Evolutionary conservation across 352 stramenopile species (phyloP).

Genomic region (Elongisporangium senticosum): DNA sequence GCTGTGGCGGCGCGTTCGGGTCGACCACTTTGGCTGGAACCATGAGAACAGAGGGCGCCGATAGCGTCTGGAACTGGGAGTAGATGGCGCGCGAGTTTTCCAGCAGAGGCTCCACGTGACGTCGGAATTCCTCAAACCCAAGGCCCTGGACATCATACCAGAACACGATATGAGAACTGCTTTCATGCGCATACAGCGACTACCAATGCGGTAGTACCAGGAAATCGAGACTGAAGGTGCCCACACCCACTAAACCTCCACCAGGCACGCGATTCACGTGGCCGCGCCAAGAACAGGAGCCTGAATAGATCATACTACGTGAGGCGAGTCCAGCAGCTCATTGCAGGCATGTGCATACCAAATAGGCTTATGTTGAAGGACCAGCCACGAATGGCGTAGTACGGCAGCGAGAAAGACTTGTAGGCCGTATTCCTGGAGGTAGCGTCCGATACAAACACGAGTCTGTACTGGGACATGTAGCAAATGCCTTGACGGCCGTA

Average conservation of each 20-base stretch:
- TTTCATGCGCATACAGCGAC: background rate
- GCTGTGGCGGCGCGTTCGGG: conserved; percentile 16
- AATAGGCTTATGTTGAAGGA: conserved; percentile 53
- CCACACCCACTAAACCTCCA: conserved; percentile 57
- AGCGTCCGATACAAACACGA: conserved; percentile 56
- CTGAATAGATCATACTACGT: conserved; percentile 11
- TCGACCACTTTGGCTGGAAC: conserved; percentile 54
- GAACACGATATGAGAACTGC: conserved; percentile 2
- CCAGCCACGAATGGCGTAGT: conserved; percentile 76
- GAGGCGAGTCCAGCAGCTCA: background rate
- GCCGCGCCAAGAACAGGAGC: conserved; percentile 55
- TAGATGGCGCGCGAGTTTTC: conserved; percentile 45
- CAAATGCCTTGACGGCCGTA: conserved; percentile 62
- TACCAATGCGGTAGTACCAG: conserved; percentile 23
- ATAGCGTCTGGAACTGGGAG: conserved; percentile 43
- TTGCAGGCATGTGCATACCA: conserved; percentile 21
- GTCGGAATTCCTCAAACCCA: conserved; percentile 74
- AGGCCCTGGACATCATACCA: conserved; percentile 29
- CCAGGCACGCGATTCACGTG: conserved; percentile 67
- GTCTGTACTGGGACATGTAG: conserved; percentile 74
- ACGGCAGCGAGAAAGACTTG: conserved; percentile 69
- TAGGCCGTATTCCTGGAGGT: conserved; percentile 31
- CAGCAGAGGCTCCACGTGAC: conserved; percentile 57
- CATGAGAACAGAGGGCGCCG: conserved; percentile 58
- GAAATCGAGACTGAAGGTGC: conserved; percentile 56